A percentile compares a stretch with the other conserved stretches of the same genome.
Conservation (phyloP, 306 rosid species). For the Canavalia gladiata region DNA sequence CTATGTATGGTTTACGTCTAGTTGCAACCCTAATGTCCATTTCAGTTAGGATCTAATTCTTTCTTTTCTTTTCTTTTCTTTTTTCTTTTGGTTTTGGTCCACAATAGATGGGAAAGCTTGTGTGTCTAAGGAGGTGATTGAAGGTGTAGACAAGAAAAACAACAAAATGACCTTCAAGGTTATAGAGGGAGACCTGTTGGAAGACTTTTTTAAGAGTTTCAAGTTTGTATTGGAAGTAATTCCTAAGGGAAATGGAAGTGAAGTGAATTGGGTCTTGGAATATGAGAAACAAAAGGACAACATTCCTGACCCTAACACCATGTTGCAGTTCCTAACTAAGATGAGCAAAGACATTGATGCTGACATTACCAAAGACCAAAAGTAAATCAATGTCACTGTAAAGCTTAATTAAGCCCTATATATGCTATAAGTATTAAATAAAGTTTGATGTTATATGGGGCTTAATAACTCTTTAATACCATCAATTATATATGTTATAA, state of each 20-base stretch:
- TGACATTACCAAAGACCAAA: conserved; percentile 31
- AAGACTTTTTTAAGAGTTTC: conserved; percentile 54
- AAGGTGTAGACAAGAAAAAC: conserved; percentile 52
- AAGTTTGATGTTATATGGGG: too few species aligned
- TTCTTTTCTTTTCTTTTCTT: too few species aligned
- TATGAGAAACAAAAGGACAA: conserved; percentile 57
- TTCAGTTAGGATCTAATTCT: background rate
- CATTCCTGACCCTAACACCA: conserved; percentile 52
- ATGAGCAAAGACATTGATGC: conserved; percentile 45
- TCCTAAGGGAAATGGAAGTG: conserved; percentile 53
- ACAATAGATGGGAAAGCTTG: conserved; percentile 51
- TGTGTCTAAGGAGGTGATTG: conserved; percentile 53
- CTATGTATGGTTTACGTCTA: too few species aligned
- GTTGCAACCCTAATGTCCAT: too few species aligned
- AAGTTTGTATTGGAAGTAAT: background rate
- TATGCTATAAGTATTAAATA: too few species aligned
- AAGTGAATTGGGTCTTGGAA: conserved; percentile 50
- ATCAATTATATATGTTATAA: too few species aligned
- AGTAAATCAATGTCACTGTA: background rate
- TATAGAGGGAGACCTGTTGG: conserved; percentile 44
- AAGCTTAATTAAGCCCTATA: too few species aligned
- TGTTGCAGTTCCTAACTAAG: conserved; percentile 31
- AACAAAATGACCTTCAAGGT: conserved; percentile 47
- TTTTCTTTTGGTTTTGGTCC: background rate
- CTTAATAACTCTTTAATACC: too few species aligned